Evolutionary conservation across 2,329 filamentous ascomycete species (phyloP), one percentile per base, ranked within the genome.

Genomic region (Cytospora leucostoma): DNA sequence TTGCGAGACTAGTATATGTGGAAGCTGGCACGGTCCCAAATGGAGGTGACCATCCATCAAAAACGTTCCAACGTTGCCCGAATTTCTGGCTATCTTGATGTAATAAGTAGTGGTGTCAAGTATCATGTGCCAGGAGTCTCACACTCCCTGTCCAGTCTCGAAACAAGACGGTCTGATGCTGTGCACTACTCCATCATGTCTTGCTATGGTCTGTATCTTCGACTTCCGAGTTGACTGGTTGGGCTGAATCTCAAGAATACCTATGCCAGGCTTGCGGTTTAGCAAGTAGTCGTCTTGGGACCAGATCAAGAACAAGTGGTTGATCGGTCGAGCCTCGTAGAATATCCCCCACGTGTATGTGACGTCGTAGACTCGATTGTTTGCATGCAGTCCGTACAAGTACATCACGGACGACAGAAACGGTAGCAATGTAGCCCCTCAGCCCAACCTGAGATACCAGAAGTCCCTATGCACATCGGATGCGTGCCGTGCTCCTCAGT

Each of bases 131-230:
- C 40, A 44, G 40, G 13, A 47, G 44, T 47, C n/a, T 19, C n/a
- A 47, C 44, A 21, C 2, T 47, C 7, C n/a, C 44, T 47, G 44
- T 47, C n/a, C 55, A 51, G n/a, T 44, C 19, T 44, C 50, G 59
- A 62, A 58, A 62, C 63, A 52, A 55, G 62, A 55, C 37, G 53
- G 37, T 64, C 62, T 57, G 50, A 52, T 57, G 47, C 54, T 49
- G 10, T 56, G 59, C 21, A n/a, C 55, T 34, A n/a, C 51, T 53
- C 59, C 51, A 56, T 65, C 62, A 53, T 50, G 47, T 49, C 27
- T 55, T 38, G 47, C 50, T 60, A 60, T 35, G 21, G 32, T 10
- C 37, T 37, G 8, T 12, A 35, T 37, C 59, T 17, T 33, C 19
- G 32, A 44, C 32, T 53, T 53, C 57, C 49, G 35, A 40, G 37